Evolutionary conservation across 306 rosid species (phyloP).

Genomic region (Prunus mongolica): DNA sequence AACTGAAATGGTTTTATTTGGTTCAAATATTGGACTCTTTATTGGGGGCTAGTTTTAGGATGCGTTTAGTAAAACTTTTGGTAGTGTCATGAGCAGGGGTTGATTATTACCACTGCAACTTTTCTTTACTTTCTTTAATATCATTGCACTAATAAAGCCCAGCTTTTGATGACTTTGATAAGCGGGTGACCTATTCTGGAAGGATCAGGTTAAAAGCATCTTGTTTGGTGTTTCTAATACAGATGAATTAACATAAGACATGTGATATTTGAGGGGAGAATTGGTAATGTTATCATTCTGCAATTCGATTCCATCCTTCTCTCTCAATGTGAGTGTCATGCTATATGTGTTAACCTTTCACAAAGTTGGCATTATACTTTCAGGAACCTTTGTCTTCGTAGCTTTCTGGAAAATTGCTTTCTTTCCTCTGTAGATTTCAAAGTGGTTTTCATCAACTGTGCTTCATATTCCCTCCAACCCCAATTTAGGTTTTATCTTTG

Average conservation of each 20-base stretch:
- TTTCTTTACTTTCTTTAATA: not conserved
- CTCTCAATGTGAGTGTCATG: not conserved
- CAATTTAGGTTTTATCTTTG: not conserved
- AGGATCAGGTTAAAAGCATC: not conserved
- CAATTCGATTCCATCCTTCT: not conserved
- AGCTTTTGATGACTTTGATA: not conserved
- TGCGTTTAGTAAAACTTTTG: not conserved
- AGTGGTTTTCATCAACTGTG: not conserved
- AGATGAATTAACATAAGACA: not conserved
- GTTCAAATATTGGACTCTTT: not conserved
- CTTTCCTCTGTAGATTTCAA: not conserved
- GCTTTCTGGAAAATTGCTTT: not conserved
- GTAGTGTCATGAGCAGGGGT: not conserved
- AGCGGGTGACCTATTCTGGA: not conserved
- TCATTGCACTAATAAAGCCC: not conserved
- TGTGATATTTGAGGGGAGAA: too few species aligned
- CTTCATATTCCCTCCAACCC: not conserved
- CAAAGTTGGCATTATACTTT: not conserved
- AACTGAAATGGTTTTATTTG: not conserved
- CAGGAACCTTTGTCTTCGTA: not conserved
- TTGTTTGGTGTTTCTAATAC: not conserved
- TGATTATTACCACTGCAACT: not conserved
- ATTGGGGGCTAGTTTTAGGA: not conserved
- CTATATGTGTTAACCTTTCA: not conserved
- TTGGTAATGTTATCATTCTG: too few species aligned